Percentiles rank a stretch among this genome's conserved stretches.
Evolutionary conservation across 2,329 filamentous ascomycete genomes (phyloP).

Genomic region (Proliferodiscus dingleyae): DNA sequence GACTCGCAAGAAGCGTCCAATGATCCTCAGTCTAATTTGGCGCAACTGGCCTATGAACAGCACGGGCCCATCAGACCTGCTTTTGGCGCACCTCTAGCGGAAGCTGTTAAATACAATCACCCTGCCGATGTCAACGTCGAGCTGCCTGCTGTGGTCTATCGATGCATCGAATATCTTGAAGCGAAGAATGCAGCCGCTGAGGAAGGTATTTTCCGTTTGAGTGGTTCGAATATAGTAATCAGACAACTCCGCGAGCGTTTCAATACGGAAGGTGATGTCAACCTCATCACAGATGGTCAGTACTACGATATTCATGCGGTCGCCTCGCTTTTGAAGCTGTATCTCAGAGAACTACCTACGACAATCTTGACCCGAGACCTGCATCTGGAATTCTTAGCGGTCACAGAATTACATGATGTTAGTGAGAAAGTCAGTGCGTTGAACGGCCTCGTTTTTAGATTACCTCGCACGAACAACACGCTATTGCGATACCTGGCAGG

Average conservation of each 20-base stretch:
- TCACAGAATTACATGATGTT: constrained; percentile 72
- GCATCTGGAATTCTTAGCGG: constrained; percentile 80
- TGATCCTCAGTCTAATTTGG: constrained; percentile 40
- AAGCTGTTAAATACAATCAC: constrained; percentile 77
- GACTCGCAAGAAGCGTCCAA: constrained; percentile 55
- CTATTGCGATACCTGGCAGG: constrained; percentile 79
- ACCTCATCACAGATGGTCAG: constrained; percentile 73
- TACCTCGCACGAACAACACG: constrained; percentile 76
- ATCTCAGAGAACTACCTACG: constrained; percentile 84
- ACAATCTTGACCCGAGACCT: constrained; percentile 89
- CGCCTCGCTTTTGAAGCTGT: constrained; percentile 88
- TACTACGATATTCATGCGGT: constrained; percentile 96
- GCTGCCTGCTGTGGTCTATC: constrained; percentile 88
- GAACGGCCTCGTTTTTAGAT: constrained; percentile 70
- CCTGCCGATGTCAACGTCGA: constrained; percentile 69
- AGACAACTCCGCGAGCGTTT: constrained; percentile 88
- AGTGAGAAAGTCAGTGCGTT: constrained; percentile 72
- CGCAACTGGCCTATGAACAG: constrained; percentile 38
- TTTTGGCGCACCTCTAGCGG: constrained; percentile 79
- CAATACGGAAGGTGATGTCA: constrained; percentile 87
- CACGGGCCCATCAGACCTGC: constrained; percentile 60
- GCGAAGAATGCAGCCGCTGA: constrained; percentile 75
- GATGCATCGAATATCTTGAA: constrained; percentile 89
- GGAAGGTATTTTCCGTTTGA: constrained; percentile 94
- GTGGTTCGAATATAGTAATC: constrained; percentile 94